A percentile compares a stretch with the other conserved stretches of the same genome.
These are phyloP conservation scores for Carnegiea gigantea DNA, from an alignment of 179 eudicot species.

Conservation along the genomic window DNA sequence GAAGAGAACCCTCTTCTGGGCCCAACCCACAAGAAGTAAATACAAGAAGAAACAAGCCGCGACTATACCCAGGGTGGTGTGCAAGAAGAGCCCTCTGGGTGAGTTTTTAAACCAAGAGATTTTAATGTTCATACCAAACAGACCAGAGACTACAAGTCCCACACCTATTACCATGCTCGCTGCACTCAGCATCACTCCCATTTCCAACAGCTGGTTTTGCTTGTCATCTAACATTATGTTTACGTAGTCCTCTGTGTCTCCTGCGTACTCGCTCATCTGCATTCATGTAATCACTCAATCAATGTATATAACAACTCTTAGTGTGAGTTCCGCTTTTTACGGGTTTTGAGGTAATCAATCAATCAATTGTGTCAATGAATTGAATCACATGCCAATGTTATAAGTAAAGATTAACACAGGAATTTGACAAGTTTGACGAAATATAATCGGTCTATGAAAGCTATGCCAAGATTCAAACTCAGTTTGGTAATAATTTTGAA, in stretches of 20 bases:
- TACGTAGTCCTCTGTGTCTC: conserved; percentile 97
- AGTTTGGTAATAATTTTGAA: too few species aligned
- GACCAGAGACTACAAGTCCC: conserved; percentile 50
- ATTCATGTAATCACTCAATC: not conserved
- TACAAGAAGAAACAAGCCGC: not conserved
- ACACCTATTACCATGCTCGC: conserved; percentile 85
- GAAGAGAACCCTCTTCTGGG: not conserved
- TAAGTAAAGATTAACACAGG: too few species aligned
- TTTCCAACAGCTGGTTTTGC: conserved; percentile 89
- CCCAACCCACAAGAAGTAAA: not conserved
- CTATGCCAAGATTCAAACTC: too few species aligned
- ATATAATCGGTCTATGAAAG: too few species aligned
- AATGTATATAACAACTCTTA: not conserved
- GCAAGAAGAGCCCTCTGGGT: not conserved
- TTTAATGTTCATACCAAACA: conserved; percentile 82
- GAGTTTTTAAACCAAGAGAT: conserved; percentile 51
- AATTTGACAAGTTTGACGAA: too few species aligned
- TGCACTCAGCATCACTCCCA: conserved; percentile 95
- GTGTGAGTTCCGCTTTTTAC: too few species aligned
- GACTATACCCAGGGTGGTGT: not conserved
- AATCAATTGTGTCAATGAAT: too few species aligned
- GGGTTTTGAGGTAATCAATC: too few species aligned
- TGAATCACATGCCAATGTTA: too few species aligned
- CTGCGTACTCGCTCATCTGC: conserved; percentile 74
- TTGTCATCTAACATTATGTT: conserved; percentile 98